Conservation (phyloP, 73 alveolate genomes). For the Paramecium pentaurelia region DNA sequence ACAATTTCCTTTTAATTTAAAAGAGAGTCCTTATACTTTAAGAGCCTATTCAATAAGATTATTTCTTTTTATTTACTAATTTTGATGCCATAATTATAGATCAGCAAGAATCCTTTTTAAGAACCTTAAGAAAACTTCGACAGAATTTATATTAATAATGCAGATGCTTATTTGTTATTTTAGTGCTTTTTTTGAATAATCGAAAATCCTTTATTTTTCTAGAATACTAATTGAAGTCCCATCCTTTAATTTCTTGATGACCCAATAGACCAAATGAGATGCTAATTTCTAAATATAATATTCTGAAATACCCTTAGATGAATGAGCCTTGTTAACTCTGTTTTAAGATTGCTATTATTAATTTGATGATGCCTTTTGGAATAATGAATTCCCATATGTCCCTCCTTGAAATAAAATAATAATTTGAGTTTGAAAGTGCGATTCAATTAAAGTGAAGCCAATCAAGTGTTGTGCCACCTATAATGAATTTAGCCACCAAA, state of each 20-base stretch:
- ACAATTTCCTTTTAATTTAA: not conserved
- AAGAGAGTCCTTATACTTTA: not conserved
- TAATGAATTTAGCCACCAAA: not conserved
- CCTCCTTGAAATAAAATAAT: not conserved
- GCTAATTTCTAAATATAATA: not conserved
- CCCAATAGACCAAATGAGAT: not conserved
- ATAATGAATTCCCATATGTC: not conserved
- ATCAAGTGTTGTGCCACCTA: not conserved
- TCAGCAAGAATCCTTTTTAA: not conserved
- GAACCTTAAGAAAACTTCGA: not conserved
- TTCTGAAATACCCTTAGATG: not conserved
- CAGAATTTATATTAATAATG: not conserved
- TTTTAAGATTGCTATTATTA: not conserved
- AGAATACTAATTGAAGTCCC: not conserved
- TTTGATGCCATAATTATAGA: not conserved
- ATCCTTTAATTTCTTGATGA: not conserved
- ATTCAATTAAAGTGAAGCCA: not conserved
- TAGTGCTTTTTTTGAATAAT: not conserved
- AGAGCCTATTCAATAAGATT: not conserved
- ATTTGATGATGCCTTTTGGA: not conserved
- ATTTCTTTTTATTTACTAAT: not conserved
- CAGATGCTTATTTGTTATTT: not conserved
- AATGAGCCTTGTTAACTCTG: not conserved
- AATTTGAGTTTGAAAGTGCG: not conserved
- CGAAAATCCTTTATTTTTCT: not conserved